A percentile compares a stretch with the other conserved stretches of the same genome.
Conservation (phyloP, 331 rosid genomes). For the Pyrus hybrid region DNA sequence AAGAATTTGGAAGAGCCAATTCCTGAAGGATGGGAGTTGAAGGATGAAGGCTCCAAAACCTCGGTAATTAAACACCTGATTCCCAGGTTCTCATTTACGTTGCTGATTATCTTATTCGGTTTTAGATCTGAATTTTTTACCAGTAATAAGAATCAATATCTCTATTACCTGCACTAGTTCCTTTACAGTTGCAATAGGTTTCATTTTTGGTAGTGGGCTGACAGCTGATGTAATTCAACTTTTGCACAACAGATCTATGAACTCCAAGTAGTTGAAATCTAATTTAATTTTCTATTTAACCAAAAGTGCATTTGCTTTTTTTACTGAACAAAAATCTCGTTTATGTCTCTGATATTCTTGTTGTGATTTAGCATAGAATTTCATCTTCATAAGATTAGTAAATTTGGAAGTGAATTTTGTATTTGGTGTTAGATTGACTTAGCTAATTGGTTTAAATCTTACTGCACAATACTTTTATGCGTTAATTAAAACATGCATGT, state of each 20-base stretch:
- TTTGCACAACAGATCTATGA: not conserved
- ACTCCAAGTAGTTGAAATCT: not conserved
- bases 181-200: constrained; percentile 2
- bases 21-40: constrained; percentile 11
- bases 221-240: not conserved
- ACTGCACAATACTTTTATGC: not conserved
- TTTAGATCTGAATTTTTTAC: not conserved
- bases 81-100: not conserved
- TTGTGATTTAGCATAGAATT: not conserved
- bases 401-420: not conserved
- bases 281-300: not conserved
- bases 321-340: not conserved
- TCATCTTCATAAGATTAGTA: not conserved
- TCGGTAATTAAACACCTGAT: constrained; percentile 3
- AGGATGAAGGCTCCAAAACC: not conserved
- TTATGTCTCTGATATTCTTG: not conserved
- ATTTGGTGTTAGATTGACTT: not conserved
- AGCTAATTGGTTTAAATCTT: not conserved
- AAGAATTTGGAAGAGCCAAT: not conserved
- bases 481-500: not conserved
- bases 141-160: not conserved
- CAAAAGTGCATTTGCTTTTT: not conserved
- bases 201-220: not conserved
- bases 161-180: not conserved
- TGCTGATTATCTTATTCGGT: not conserved